Percentiles rank a stretch among this genome's conserved stretches.
Evolutionary conservation across 257 asterid species (phyloP).

Genomic region (Cruciata laevipes): DNA sequence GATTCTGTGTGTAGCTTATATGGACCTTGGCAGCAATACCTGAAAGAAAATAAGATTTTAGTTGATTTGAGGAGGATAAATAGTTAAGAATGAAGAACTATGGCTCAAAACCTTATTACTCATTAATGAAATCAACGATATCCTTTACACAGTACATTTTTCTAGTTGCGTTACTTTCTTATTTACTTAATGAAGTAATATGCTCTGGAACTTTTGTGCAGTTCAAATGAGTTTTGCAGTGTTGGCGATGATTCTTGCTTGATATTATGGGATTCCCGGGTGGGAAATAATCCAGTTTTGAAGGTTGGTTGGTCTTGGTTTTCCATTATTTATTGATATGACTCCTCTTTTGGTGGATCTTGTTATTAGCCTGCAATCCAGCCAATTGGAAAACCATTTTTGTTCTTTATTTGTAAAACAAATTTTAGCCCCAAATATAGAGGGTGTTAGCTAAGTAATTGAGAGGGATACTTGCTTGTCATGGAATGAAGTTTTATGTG

Average conservation of each 20-base stretch:
- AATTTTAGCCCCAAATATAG: neutral
- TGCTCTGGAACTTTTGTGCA: conserved; percentile 27
- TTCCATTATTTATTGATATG: neutral
- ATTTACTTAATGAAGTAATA: conserved; percentile 8
- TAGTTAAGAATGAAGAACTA: neutral
- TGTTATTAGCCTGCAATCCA: neutral
- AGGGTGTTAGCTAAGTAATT: neutral
- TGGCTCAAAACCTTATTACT: neutral
- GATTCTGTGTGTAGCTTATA: neutral
- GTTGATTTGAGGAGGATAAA: neutral
- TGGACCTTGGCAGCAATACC: neutral
- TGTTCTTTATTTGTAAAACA: neutral
- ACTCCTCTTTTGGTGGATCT: neutral
- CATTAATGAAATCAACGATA: neutral
- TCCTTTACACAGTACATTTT: neutral
- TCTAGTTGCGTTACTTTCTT: neutral
- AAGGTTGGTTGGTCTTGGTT: conserved; percentile 44
- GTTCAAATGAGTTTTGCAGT: conserved; percentile 96
- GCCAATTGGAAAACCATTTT: neutral
- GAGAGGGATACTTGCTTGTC: neutral
- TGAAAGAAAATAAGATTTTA: neutral
- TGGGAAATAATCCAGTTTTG: conserved; percentile 56
- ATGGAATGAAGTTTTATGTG: neutral
- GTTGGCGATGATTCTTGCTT: conserved; percentile 99
- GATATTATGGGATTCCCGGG: conserved; percentile 94